Evolutionary conservation across 306 rosid species (phyloP).

Genomic region (Trifolium dubium): DNA sequence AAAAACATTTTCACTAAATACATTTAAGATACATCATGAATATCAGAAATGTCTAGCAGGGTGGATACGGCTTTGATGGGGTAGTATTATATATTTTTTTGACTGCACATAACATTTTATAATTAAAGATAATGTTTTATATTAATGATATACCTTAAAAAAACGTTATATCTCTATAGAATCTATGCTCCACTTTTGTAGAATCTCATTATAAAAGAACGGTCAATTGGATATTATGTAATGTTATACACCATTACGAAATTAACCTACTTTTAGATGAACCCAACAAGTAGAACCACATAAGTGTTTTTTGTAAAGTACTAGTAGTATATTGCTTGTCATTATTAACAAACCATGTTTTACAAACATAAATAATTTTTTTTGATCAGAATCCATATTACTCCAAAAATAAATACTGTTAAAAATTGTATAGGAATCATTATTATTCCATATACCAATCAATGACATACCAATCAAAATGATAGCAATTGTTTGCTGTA

Average conservation of each 20-base stretch:
- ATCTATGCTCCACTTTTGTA: neutral
- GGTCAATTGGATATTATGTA: neutral
- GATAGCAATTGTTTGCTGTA: neutral
- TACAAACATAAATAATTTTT: too few relatives aligned
- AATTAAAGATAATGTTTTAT: too few relatives aligned
- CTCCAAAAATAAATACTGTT: too few relatives aligned
- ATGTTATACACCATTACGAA: neutral
- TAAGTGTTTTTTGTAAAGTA: neutral
- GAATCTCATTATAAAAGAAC: neutral
- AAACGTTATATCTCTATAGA: neutral
- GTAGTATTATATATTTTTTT: too few relatives aligned
- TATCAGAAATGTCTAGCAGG: too few relatives aligned
- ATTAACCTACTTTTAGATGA: neutral
- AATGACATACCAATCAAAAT: constrained; percentile 1
- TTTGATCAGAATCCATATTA: neutral
- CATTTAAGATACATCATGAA: too few relatives aligned
- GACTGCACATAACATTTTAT: too few relatives aligned
- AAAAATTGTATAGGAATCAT: too few relatives aligned
- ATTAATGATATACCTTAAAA: too few relatives aligned
- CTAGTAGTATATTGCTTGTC: neutral
- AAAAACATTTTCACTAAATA: too few relatives aligned
- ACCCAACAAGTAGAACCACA: neutral
- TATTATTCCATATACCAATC: neutral
- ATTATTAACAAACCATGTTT: neutral
- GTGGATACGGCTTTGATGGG: too few relatives aligned